Conservation (phyloP, 345 rosid species). For the Pugionium dolabratum region DNA sequence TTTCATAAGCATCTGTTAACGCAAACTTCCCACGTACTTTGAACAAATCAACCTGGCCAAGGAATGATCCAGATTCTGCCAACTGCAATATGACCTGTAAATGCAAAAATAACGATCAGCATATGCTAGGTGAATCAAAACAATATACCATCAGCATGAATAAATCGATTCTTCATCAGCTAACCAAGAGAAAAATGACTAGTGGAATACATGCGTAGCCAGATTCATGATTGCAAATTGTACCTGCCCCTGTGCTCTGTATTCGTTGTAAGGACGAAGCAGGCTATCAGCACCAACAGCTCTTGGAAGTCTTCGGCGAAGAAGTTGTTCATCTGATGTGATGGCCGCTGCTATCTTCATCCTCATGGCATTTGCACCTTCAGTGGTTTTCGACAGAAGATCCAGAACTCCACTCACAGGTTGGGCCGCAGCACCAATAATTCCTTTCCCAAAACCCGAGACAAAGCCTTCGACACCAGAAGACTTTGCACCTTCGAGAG, state of each 20-base stretch:
- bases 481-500: conserved; percentile 95
- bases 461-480: conserved; percentile 98
- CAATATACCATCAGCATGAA: background rate
- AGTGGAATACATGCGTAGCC: background rate
- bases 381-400: conserved; percentile 97
- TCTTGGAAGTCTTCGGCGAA: conserved; percentile 90
- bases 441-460: conserved; percentile 97
- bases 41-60: conserved; percentile 94
- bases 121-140: conserved; percentile 15
- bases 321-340: conserved; percentile 97
- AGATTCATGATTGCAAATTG: conserved; percentile 7
- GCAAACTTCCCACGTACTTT: conserved; percentile 99
- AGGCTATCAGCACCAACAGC: conserved; percentile 87
- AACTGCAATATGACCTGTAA: conserved; percentile 88
- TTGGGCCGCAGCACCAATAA: conserved; percentile 98
- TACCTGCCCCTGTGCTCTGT: conserved; percentile 97
- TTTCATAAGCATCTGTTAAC: conserved; percentile 93
- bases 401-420: conserved; percentile 98
- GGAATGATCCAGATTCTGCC: conserved; percentile 91
- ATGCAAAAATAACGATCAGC: conserved; percentile 24
- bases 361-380: conserved; percentile 99
- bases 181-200: background rate
- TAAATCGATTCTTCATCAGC: conserved; percentile 18
- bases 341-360: conserved; percentile 96
- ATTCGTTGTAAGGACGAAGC: conserved; percentile 84